Base-by-base conservation (phyloP, 2,329 filamentous ascomycete genomes). In the Exophiala sp. region DNA sequence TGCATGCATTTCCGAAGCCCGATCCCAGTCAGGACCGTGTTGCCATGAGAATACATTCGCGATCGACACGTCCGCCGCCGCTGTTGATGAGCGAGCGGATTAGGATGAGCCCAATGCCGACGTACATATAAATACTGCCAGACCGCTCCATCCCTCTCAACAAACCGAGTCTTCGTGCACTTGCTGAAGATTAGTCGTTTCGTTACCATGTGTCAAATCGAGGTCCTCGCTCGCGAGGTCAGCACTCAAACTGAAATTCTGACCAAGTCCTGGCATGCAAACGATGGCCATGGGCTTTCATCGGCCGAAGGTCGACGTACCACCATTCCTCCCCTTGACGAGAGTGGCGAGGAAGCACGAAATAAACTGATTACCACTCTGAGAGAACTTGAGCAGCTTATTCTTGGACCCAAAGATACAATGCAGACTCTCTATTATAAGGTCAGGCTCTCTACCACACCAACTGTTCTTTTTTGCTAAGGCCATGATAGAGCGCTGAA, bases 341-440 rank as follows among this genome's bases (percentile, higher is more conserved):
- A 13, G 24, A 22, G 19, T n/a, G 49, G 49, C 7, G 49, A 52
- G 29, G 43, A 46, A 29, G 49, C 49, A 5, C 35, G 49, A 29
- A 52, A 52, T 46, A 43, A 52, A 38, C 49, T 52, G 5, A 35
- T 52, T 22, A 24, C 24, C 5, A 42, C 34, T 30, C 11, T 52
- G 22, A 46, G 39, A 21, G 29, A 32, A 16, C 44, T 52, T 3
- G 49, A 52, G 32, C 43, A 48, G 29, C 37, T 52, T 18, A 44
- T 52, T 14, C 49, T 52, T 5, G 49, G 49, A 11, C 49, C 49
- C 13, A 52, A 48, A 21, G 49, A 52, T 48, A 43, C 49, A 16
- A 37, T 52, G 38, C 49, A 52, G 32, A 48, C 43, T 29, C 34
- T 47, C 11, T 52, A 52, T 22, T 52, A 42, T 37, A 42, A 22